phyloP scores from a whole-genome alignment of 352 stramenopile species.

The Phytophthora melonis region DNA sequence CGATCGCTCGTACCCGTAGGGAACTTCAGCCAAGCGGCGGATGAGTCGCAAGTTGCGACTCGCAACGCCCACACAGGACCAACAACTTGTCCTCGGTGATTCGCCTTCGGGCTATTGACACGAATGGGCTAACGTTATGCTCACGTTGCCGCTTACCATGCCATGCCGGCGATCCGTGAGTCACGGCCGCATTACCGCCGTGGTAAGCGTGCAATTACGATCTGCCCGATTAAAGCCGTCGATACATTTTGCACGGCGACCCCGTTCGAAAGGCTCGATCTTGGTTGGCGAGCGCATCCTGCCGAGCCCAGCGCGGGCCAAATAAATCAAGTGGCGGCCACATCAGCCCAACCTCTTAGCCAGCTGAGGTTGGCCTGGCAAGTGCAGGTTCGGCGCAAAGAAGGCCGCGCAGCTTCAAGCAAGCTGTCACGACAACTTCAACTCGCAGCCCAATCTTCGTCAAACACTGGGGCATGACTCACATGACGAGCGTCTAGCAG shows the following conservation, averaged over 20 bases:
- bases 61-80: neutral
- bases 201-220: slow-evolving; percentile 26
- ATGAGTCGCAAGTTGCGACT: too few relatives aligned
- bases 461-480: neutral
- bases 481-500: slow-evolving; percentile 2
- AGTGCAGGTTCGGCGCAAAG: slow-evolving; percentile 22
- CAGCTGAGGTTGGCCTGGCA: slow-evolving; percentile 18
- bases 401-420: slow-evolving; percentile 22
- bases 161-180: slow-evolving; percentile 18
- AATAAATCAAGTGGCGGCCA: slow-evolving; percentile 44
- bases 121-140: too few relatives aligned
- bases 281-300: neutral
- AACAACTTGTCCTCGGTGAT: slow-evolving; percentile 3
- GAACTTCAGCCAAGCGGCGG: slow-evolving; percentile 20
- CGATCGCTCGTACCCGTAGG: slow-evolving; percentile 13
- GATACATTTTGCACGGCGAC: neutral
- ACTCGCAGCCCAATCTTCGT: slow-evolving; percentile 20
- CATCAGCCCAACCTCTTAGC: neutral
- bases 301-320: neutral
- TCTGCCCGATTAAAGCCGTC: slow-evolving; percentile 26
- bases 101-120: too few relatives aligned
- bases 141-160: too few relatives aligned
- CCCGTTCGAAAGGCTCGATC: neutral
- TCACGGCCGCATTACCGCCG: slow-evolving; percentile 15
- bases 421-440: slow-evolving; percentile 34